Evolutionary conservation across 2,329 filamentous ascomycete species (phyloP).

Genomic region (Alternaria solani): DNA sequence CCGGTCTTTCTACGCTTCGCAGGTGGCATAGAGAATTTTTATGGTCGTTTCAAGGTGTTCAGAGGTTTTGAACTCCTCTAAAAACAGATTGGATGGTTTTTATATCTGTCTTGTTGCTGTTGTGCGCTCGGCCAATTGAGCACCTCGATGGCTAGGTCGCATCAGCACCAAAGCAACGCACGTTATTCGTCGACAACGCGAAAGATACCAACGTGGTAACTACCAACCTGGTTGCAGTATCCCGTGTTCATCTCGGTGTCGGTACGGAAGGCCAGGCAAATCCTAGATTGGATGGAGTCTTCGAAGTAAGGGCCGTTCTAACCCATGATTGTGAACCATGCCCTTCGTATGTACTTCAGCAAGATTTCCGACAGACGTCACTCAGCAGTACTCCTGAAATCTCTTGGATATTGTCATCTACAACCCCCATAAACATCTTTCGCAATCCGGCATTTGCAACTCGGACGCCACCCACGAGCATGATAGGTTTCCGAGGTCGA

Average conservation of each 20-base stretch:
- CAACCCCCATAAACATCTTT: neutral
- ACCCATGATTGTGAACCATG: neutral
- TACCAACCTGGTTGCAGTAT: neutral
- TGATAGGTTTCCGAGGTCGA: neutral
- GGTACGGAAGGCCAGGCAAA: neutral
- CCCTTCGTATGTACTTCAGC: neutral
- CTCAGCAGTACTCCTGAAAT: neutral
- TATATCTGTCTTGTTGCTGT: slow-evolving; percentile 22
- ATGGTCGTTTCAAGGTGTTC: neutral
- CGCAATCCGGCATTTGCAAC: neutral
- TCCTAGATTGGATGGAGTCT: neutral
- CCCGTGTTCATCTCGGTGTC: neutral
- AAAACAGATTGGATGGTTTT: slow-evolving; percentile 22
- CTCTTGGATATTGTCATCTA: neutral
- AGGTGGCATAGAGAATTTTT: slow-evolving; percentile 23
- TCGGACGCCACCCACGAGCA: neutral
- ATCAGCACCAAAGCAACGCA: slow-evolving; percentile 36
- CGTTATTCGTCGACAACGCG: slow-evolving; percentile 18
- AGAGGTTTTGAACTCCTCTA: neutral
- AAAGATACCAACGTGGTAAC: neutral
- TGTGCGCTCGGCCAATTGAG: slow-evolving; percentile 41
- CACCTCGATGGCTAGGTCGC: slow-evolving; percentile 40
- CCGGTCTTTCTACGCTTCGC: slow-evolving; percentile 31
- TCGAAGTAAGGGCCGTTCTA: neutral
- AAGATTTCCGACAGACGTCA: neutral